phyloP scores from a whole-genome alignment of 371 early-diverging fungal genomes.

The Mortierella sp. region DNA sequence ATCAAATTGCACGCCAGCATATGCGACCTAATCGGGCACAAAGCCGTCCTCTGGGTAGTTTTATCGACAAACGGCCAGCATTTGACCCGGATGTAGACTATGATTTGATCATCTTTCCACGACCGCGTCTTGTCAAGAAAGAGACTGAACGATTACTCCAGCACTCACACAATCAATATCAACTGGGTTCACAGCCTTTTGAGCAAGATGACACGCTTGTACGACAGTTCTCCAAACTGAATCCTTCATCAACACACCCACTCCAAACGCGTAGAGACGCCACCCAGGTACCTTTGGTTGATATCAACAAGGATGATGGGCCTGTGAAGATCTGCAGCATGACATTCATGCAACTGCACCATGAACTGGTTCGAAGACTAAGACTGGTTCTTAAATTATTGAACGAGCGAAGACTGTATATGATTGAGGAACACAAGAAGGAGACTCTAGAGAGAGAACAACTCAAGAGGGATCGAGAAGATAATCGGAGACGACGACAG shows the following conservation, averaged over 20 bases:
- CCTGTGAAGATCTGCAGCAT: conserved; percentile 1
- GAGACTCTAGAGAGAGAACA: conserved; percentile 21
- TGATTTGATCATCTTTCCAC: conserved; percentile 26
- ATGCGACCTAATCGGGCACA: background rate
- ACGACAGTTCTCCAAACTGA: background rate
- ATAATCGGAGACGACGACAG: conserved; percentile 10
- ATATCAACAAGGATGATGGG: conserved; percentile 10
- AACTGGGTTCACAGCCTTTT: conserved; percentile 1
- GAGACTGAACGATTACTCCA: background rate
- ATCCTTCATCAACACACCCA: background rate
- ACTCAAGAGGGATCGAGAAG: conserved; percentile 20
- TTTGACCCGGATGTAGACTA: conserved; percentile 15
- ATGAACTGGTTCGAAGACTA: conserved; percentile 23
- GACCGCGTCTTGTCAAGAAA: conserved; percentile 9
- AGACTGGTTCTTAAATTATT: conserved; percentile 12
- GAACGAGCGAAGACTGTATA: conserved; percentile 12
- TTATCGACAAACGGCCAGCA: conserved; percentile 5
- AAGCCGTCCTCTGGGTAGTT: background rate
- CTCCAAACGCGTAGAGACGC: conserved; percentile 12
- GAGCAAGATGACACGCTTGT: background rate
- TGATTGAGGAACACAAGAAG: conserved; percentile 8
- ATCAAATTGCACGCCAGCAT: conserved; percentile 10
- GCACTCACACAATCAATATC: conserved; percentile 6
- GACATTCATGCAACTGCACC: conserved; percentile 31
- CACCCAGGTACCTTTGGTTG: conserved; percentile 8